Base-by-base conservation (phyloP, 805 yeast genomes). In the Ogataea neopini region DNA sequence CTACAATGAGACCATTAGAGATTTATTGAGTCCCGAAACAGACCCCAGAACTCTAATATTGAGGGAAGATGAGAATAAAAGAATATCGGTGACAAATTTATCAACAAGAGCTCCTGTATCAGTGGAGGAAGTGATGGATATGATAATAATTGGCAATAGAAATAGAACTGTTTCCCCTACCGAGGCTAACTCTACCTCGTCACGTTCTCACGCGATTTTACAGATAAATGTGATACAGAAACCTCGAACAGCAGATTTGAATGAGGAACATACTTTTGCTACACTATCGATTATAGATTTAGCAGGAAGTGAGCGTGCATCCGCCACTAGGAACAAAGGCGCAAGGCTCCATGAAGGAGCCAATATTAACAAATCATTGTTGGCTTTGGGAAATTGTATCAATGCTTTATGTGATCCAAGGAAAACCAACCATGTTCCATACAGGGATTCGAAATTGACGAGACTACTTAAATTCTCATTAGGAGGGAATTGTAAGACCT, bases 251-350 rank as follows among this genome's bases (percentile, higher is more conserved):
- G 82, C 84, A 0, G 88, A 81, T 47, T 54, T 87, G 15, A 72
- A 72, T 13, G 88, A 86, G 58, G 76, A 81, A 26, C 91, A 84
- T 54, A 80, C 84, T 0, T 83, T 78, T 67, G 90, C 96, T 0
- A 88, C 96, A 0, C 69, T 91, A 25, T 85, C 94, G 0, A 85
- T 92, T 22, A 91, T 92, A 40, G 98, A 92, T 65, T 69, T 92
- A 38, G 98, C 98, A 0, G 98, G 98, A 4, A 86, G 96, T 66
- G 98, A 92, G 68, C 73, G 98, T 35, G 98, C 98, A 0, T 83
- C 94, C 0, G 86, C 94, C 0, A 90, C 98, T 0, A 81, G 79
- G 54, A 92, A 92, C 64, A 68, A 89, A 39, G 98, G 98, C 0
- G 79, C 75, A 25, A 70, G 96, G 41, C 73, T 92, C 11, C 79